These are phyloP conservation scores for Fusarium robinianum DNA, from an alignment of 2,329 filamentous ascomycete genomes.

Conservation along the genomic window DNA sequence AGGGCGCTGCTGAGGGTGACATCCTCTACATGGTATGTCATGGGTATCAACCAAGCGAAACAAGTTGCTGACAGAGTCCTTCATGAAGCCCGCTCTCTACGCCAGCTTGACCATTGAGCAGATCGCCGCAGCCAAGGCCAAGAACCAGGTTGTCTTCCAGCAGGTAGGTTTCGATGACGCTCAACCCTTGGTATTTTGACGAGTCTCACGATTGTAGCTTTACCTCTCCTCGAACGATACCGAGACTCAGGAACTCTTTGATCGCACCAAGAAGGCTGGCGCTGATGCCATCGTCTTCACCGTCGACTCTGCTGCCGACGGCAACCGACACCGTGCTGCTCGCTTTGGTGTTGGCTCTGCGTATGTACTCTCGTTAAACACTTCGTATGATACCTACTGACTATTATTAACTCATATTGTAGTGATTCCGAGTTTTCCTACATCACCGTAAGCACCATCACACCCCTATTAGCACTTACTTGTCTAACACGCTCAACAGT, in stretches of 20 bases:
- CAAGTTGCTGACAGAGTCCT: not conserved
- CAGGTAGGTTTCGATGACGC: conserved; percentile 31
- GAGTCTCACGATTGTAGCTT: conserved; percentile 19
- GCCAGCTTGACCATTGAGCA: conserved; percentile 43
- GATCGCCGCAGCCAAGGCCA: conserved; percentile 44
- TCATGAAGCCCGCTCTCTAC: conserved; percentile 40
- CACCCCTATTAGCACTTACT: not conserved
- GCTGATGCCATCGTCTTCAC: conserved; percentile 46
- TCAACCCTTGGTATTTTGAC: not conserved
- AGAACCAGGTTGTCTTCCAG: conserved; percentile 47
- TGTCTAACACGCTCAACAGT: conserved; percentile 21
- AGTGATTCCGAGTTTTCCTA: conserved; percentile 34
- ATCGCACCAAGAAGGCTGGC: conserved; percentile 40
- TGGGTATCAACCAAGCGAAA: too few species aligned
- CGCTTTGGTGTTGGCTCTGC: conserved; percentile 47
- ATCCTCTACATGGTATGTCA: conserved; percentile 54
- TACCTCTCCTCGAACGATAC: conserved; percentile 42
- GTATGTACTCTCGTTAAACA: conserved; percentile 9
- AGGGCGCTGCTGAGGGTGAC: conserved; percentile 51
- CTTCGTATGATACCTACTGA: not conserved
- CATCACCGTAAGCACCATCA: conserved; percentile 25
- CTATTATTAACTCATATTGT: conserved; percentile 13
- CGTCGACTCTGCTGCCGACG: conserved; percentile 46
- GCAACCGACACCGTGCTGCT: conserved; percentile 47
- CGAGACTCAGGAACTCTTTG: conserved; percentile 39